Percentiles rank a stretch among this genome's conserved stretches.
These are phyloP conservation scores for Corylus heterophylla DNA, from an alignment of 306 rosid species.

Conservation along the genomic window DNA sequence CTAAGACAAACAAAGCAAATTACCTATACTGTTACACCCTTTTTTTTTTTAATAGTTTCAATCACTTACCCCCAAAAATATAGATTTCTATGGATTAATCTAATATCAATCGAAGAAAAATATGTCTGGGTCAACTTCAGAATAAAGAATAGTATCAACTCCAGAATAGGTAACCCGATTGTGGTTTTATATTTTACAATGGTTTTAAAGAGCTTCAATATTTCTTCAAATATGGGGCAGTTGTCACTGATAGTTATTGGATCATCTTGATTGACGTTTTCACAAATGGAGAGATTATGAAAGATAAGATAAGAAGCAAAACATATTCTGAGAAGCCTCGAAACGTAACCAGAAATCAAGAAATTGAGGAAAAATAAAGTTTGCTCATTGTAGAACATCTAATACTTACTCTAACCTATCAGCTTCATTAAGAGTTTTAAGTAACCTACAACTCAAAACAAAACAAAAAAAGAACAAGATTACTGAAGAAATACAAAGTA, in stretches of 20 bases:
- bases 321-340: neutral
- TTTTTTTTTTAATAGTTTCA: neutral
- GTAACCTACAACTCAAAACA: neutral
- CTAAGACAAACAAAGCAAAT: neutral
- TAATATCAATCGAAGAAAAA: neutral
- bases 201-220: neutral
- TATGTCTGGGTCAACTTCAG: neutral
- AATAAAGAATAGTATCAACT: neutral
- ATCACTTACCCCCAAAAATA: neutral
- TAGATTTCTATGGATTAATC: neutral
- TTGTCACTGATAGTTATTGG: neutral
- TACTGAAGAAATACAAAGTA: neutral
- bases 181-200: neutral
- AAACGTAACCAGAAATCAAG: neutral
- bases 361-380: neutral
- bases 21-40: neutral
- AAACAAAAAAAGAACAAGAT: neutral
- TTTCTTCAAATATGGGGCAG: neutral
- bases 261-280: neutral
- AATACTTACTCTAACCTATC: neutral
- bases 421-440: neutral
- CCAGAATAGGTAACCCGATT: neutral
- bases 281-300: conserved; percentile 3
- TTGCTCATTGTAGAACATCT: neutral
- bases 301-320: neutral